Conservation (phyloP, 176 grass and related monocot genomes). For the Aegilops tauschii region DNA sequence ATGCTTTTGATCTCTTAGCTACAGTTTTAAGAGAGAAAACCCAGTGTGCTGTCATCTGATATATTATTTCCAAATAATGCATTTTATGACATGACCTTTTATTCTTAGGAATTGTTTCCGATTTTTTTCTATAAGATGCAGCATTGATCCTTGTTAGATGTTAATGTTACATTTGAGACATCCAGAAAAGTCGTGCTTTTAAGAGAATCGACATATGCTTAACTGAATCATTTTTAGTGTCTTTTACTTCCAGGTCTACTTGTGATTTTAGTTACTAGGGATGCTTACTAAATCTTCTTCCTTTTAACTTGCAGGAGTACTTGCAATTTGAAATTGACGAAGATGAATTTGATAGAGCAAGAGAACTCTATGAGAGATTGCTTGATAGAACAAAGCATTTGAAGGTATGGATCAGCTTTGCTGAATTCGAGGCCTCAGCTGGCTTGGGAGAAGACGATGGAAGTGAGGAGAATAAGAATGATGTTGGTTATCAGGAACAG, state of each 20-base stretch:
- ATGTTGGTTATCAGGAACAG: conserved; percentile 33
- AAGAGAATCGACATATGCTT: background rate
- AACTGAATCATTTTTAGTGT: background rate
- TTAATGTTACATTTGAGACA: background rate
- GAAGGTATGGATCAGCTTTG: conserved; percentile 95
- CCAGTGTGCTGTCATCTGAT: background rate
- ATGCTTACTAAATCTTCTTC: conserved; percentile 14
- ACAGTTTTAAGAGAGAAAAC: background rate
- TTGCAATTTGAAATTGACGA: conserved; percentile 91
- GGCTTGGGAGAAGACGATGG: conserved; percentile 44
- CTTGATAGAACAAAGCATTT: conserved; percentile 88
- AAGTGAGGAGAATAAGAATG: conserved; percentile 43
- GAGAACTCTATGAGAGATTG: conserved; percentile 77
- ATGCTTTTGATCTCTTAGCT: conserved; percentile 1
- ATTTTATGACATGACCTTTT: background rate
- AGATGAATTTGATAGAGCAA: conserved; percentile 60
- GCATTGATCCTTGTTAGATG: background rate
- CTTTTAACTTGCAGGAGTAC: conserved; percentile 53
- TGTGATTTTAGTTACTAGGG: background rate
- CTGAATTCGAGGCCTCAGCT: conserved; percentile 82
- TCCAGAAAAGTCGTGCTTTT: background rate
- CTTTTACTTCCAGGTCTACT: background rate
- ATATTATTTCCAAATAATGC: background rate
- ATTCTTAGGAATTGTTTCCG: background rate
- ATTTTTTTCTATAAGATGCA: background rate